Percentiles rank a stretch among this genome's conserved stretches.
phyloP scores from a whole-genome alignment of 345 rosid genomes.

The Citrus sp. region DNA sequence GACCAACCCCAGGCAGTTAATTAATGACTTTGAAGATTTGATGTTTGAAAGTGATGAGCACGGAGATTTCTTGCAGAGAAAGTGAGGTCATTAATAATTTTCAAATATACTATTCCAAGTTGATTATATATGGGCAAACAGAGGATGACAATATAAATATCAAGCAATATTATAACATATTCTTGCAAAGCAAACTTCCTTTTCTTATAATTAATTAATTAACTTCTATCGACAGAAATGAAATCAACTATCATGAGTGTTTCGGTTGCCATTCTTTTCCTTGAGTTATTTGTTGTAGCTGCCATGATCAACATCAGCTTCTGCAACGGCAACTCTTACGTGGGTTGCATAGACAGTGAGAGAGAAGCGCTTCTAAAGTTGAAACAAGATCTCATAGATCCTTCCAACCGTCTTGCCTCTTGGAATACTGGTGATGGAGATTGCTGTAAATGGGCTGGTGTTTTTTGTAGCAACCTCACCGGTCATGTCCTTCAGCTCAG shows the following conservation, averaged over 20 bases:
- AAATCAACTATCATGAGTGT: neutral
- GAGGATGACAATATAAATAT: too few species aligned
- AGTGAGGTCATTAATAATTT: too few species aligned
- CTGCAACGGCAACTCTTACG: neutral
- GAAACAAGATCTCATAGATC: neutral
- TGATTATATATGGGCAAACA: too few species aligned
- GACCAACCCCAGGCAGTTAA: too few species aligned
- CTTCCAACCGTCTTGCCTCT: neutral
- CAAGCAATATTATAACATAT: neutral
- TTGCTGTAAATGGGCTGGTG: neutral
- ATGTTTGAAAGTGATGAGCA: too few species aligned
- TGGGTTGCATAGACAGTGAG: neutral
- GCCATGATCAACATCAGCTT: neutral
- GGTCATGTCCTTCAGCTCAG: neutral
- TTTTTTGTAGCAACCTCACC: neutral
- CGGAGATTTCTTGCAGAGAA: too few species aligned
- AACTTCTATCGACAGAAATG: neutral
- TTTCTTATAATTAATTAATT: neutral
- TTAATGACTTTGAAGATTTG: too few species aligned
- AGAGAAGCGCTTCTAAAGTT: neutral
- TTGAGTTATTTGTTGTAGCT: too few species aligned
- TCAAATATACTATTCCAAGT: too few species aligned
- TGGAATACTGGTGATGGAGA: neutral
- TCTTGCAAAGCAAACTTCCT: too few species aligned
- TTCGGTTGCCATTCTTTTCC: neutral